These are phyloP conservation scores for Raffaelea deltoideospora DNA, from an alignment of 2,329 filamentous ascomycete genomes.

Conservation along the genomic window DNA sequence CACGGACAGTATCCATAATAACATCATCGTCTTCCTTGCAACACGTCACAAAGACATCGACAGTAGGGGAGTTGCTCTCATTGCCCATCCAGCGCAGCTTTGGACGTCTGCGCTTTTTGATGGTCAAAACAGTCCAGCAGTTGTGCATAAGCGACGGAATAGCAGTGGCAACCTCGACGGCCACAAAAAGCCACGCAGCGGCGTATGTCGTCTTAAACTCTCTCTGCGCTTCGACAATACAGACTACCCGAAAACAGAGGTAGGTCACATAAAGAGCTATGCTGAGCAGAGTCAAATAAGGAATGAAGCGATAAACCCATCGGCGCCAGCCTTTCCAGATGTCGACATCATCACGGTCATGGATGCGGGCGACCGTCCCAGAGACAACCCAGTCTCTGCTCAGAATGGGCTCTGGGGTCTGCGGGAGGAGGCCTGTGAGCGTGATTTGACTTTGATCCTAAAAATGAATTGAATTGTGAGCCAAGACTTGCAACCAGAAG, in stretches of 20 bases:
- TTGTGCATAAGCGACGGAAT: slow-evolving; percentile 42
- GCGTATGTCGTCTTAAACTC: slow-evolving; percentile 23
- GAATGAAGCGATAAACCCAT: slow-evolving; percentile 21
- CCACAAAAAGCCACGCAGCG: slow-evolving; percentile 42
- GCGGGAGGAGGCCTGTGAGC: slow-evolving; percentile 23
- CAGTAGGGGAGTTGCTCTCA: slow-evolving; percentile 32
- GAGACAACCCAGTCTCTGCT: slow-evolving; percentile 18
- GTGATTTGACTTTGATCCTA: slow-evolving; percentile 28
- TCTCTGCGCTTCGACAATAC: slow-evolving; percentile 35
- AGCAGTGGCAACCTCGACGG: slow-evolving; percentile 35
- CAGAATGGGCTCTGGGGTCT: slow-evolving; percentile 13
- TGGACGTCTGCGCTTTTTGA: slow-evolving; percentile 35
- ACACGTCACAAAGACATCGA: slow-evolving; percentile 42
- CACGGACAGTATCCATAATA: slow-evolving; percentile 39
- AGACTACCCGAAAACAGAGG: slow-evolving; percentile 33
- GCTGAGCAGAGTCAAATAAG: slow-evolving; percentile 24
- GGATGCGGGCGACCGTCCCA: slow-evolving; percentile 21
- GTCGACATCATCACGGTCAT: slow-evolving; percentile 28
- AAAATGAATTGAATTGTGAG: not conserved
- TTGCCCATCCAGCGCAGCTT: slow-evolving; percentile 35
- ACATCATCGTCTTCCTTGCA: slow-evolving; percentile 41
- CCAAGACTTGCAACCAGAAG: no score
- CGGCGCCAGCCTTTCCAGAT: slow-evolving; percentile 29
- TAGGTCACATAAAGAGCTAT: slow-evolving; percentile 29
- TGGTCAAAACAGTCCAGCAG: slow-evolving; percentile 39